Evolutionary conservation across 768 basidiomycete species (phyloP).

Genomic region (Mycena haematopus): DNA sequence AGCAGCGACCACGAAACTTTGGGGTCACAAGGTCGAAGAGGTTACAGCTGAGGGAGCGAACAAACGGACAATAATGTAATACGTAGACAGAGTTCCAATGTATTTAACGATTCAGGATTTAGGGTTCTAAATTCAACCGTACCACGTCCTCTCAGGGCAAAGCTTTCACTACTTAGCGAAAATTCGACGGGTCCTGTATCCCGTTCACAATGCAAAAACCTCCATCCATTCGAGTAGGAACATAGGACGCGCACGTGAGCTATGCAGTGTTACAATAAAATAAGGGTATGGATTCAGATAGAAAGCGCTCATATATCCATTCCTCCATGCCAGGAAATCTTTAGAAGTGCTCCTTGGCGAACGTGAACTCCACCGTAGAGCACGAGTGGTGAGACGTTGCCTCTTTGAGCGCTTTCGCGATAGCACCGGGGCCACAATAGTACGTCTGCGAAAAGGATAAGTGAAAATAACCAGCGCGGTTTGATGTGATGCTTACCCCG

Average conservation of each 20-base stretch:
- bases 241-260: slow-evolving; percentile 6
- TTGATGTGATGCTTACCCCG: slow-evolving; percentile 58
- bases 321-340: not conserved
- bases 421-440: slow-evolving; percentile 82
- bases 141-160: too few relatives aligned
- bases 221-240: slow-evolving; percentile 12
- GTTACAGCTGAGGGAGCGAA: slow-evolving; percentile 32
- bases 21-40: slow-evolving; percentile 52
- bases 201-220: not conserved
- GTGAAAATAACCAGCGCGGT: slow-evolving; percentile 7
- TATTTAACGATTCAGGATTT: not conserved
- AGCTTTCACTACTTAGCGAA: too few relatives aligned
- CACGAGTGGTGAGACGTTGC: slow-evolving; percentile 65
- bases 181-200: not conserved
- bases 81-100: slow-evolving; percentile 1
- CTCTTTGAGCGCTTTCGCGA: slow-evolving; percentile 80
- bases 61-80: not conserved
- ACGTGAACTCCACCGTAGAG: slow-evolving; percentile 71
- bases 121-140: too few relatives aligned
- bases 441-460: slow-evolving; percentile 57
- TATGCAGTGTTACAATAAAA: slow-evolving; percentile 25
- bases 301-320: slow-evolving; percentile 14
- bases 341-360: slow-evolving; percentile 65
- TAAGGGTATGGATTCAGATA: slow-evolving; percentile 22
- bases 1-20: slow-evolving; percentile 45